Evolutionary conservation across 2,329 filamentous ascomycete genomes (phyloP).

Genomic region (Neoascochyta sp.): DNA sequence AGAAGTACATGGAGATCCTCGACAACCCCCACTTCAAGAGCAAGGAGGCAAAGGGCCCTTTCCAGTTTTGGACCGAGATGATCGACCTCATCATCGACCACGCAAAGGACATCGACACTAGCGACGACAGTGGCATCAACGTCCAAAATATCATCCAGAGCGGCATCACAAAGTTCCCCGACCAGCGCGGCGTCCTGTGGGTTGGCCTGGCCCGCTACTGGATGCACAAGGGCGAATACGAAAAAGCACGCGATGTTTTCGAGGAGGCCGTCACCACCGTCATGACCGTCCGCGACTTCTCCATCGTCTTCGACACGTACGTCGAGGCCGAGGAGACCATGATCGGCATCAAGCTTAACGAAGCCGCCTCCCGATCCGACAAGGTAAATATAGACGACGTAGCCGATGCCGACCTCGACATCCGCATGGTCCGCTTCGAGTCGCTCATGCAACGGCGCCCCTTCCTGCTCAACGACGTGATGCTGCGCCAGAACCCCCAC

Average conservation of each 20-base stretch:
- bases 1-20: constrained; percentile 85
- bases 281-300: constrained; percentile 98
- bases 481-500: constrained; percentile 92
- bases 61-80: constrained; percentile 97
- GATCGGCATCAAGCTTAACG: constrained; percentile 86
- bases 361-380: constrained; percentile 73
- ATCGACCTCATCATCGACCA: constrained; percentile 89
- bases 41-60: constrained; percentile 90
- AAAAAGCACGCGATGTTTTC: constrained; percentile 86
- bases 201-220: constrained; percentile 93
- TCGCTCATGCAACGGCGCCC: constrained; percentile 95
- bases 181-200: constrained; percentile 94
- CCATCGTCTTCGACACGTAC: constrained; percentile 92
- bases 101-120: constrained; percentile 78
- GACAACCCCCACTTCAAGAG: constrained; percentile 89
- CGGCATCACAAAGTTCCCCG: constrained; percentile 83
- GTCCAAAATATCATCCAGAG: constrained; percentile 91
- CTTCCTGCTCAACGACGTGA: constrained; percentile 93
- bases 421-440: constrained; percentile 96
- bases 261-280: constrained; percentile 96
- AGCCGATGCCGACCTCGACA: constrained; percentile 90
- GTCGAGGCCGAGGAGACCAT: constrained; percentile 96
- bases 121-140: constrained; percentile 76
- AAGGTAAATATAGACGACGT: constrained; percentile 74
- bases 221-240: constrained; percentile 89